Base-by-base conservation (phyloP, 768 basidiomycete genomes). In the Pluteus cervinus region DNA sequence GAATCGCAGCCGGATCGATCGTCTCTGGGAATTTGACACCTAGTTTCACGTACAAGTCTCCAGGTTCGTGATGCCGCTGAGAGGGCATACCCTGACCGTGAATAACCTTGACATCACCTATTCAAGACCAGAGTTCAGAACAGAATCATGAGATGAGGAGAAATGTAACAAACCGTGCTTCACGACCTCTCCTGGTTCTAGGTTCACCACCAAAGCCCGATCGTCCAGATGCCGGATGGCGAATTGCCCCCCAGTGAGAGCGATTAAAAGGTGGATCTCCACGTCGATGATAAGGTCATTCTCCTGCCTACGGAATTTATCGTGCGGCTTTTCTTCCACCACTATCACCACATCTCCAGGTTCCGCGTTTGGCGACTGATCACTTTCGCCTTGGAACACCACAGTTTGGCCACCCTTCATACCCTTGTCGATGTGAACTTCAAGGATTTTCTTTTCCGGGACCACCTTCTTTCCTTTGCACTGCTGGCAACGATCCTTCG, bases 81-180 rank as follows among this genome's bases (percentile, higher is more conserved):
- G 96, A 97, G 9, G 94, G 96, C 96, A 99, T 99, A 44, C 96
- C 96, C 65, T 98, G 93, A 4, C 86, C 88, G 33, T 76, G 76
- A 50, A 99, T 84, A 47, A 93, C 82, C 64, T 96, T 97, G 53
- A 92, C 54, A 29, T 86, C 82, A 43, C 86, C 94, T 93, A 33
- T 17, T 12, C 15, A 24, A n/a, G 18, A 12, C 15, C 24, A 29
- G 23, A 34, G 12, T 40, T 34, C 39, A 42, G 26, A 15, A 48
- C 11, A 45, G 22, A 33, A 22, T 21, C 11, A 36, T 16, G 14
- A 22, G 5, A 39, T 40, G 8, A 42, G 42, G 16, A 32, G 41
- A 36, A 32, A n/a, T 24, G 20, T 33, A 32, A 64, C 83, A 45
- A 51, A 96, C 94, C 89, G 50, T 94, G 81, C 65, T 94, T 93